Evolutionary conservation across 2,329 filamentous ascomycete species (phyloP).

Genomic region (Ophiognomonia clavigignenti-juglandacearum): DNA sequence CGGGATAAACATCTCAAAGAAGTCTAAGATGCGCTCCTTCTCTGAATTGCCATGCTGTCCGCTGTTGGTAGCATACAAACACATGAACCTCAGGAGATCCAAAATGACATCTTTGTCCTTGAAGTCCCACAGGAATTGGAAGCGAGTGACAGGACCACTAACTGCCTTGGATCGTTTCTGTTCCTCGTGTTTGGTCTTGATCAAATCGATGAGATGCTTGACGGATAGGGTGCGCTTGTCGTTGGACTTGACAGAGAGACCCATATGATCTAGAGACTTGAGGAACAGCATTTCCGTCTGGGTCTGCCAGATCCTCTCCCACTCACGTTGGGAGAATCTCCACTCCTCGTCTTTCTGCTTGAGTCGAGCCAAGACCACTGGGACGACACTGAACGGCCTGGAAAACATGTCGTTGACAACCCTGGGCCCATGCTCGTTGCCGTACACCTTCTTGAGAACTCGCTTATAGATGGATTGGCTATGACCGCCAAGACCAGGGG

Average conservation of each 20-base stretch:
- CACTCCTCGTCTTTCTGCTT: conserved; percentile 98
- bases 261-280: conserved; percentile 95
- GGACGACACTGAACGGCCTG: conserved; percentile 80
- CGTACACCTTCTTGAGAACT: conserved; percentile 96
- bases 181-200: conserved; percentile 90
- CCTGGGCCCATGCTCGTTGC: conserved; percentile 72
- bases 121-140: conserved; percentile 75
- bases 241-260: conserved; percentile 77
- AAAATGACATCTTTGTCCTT: conserved; percentile 64
- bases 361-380: conserved; percentile 79
- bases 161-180: conserved; percentile 68
- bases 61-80: conserved; percentile 62
- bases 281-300: conserved; percentile 94
- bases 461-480: conserved; percentile 96
- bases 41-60: conserved; percentile 68
- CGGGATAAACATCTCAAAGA: conserved; percentile 72
- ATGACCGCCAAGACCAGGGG: conserved; percentile 79
- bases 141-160: conserved; percentile 52
- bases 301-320: conserved; percentile 98
- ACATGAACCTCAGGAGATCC: conserved; percentile 58
- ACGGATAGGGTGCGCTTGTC: conserved; percentile 90
- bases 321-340: conserved; percentile 94
- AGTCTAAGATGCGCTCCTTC: conserved; percentile 68
- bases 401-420: conserved; percentile 85
- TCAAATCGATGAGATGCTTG: conserved; percentile 84